These are phyloP conservation scores for Phytophthora pistaciae DNA, from an alignment of 352 stramenopile species.

Conservation along the genomic window DNA sequence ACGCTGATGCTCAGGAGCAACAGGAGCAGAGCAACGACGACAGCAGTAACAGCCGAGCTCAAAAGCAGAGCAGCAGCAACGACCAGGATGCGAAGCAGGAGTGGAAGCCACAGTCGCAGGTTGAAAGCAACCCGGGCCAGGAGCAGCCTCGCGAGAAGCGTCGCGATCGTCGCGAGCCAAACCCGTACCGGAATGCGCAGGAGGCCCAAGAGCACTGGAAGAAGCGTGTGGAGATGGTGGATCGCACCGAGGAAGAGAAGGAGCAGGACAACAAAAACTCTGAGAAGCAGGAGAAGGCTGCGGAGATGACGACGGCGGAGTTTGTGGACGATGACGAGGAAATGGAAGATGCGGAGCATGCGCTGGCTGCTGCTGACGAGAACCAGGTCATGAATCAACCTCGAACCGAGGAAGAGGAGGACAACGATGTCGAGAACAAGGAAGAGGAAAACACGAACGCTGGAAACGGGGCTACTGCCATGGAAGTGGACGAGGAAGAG, in stretches of 20 bases:
- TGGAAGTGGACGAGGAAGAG: conserved; percentile 78
- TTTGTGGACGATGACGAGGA: conserved; percentile 74
- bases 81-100: conserved; percentile 67
- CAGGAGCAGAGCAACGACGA: conserved; percentile 64
- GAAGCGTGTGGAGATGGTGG: conserved; percentile 93
- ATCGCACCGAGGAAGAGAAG: conserved; percentile 60
- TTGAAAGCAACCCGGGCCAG: conserved; percentile 46
- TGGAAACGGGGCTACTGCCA: conserved; percentile 56
- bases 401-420: conserved; percentile 60
- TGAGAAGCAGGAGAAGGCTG: conserved; percentile 42
- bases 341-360: conserved; percentile 72
- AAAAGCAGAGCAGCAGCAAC: conserved; percentile 61
- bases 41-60: conserved; percentile 59
- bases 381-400: conserved; percentile 74
- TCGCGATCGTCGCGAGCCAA: conserved; percentile 88
- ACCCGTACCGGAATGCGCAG: conserved; percentile 96
- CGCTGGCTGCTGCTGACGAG: conserved; percentile 72
- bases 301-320: conserved; percentile 66
- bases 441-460: conserved; percentile 53
- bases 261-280: conserved; percentile 43
- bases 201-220: conserved; percentile 98
- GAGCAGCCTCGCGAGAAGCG: conserved; percentile 78
- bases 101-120: conserved; percentile 64
- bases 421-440: conserved; percentile 42
- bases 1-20: conserved; percentile 60